Percentiles rank a stretch among this genome's conserved stretches.
phyloP scores from a whole-genome alignment of 1,284 basidiomycete genomes.

The Cerioporus squamosus region DNA sequence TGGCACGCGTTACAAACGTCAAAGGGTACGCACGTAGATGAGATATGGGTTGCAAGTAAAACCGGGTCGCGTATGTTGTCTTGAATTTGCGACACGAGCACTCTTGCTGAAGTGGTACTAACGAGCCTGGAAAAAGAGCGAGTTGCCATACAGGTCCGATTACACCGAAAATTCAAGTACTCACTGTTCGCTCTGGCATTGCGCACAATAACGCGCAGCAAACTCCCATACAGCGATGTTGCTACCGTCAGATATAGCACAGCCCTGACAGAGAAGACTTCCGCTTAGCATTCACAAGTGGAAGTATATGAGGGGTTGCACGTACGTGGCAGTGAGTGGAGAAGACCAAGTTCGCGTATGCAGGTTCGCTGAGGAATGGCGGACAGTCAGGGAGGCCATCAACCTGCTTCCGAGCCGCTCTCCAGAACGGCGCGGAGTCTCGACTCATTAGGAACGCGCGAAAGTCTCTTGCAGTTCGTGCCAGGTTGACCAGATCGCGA shows the following conservation, averaged over 20 bases:
- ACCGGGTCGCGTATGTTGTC: too few species aligned
- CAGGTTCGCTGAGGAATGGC: conserved; percentile 21
- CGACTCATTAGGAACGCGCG: conserved; percentile 22
- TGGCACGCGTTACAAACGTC: too few species aligned
- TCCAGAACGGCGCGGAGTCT: conserved; percentile 17
- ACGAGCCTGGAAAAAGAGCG: too few species aligned
- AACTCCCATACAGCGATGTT: not conserved
- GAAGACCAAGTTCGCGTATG: conserved; percentile 32
- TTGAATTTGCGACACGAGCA: too few species aligned
- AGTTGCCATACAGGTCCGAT: too few species aligned
- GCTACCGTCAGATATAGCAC: conserved; percentile 1
- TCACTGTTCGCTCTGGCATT: too few species aligned
- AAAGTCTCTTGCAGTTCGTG: conserved; percentile 22
- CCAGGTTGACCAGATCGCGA: conserved; percentile 23
- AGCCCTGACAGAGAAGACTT: conserved; percentile 5
- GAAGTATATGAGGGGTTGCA: not conserved
- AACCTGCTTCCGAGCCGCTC: conserved; percentile 13
- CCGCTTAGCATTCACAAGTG: too few species aligned
- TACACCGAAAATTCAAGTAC: too few species aligned
- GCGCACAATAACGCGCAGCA: too few species aligned
- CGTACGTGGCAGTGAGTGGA: conserved; percentile 19
- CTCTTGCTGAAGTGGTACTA: too few species aligned
- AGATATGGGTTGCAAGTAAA: too few species aligned
- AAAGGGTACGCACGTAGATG: too few species aligned
- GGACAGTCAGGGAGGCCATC: conserved; percentile 25